phyloP scores from a whole-genome alignment of 495 filamentous ascomycete species.

The Penicillium herquei region DNA sequence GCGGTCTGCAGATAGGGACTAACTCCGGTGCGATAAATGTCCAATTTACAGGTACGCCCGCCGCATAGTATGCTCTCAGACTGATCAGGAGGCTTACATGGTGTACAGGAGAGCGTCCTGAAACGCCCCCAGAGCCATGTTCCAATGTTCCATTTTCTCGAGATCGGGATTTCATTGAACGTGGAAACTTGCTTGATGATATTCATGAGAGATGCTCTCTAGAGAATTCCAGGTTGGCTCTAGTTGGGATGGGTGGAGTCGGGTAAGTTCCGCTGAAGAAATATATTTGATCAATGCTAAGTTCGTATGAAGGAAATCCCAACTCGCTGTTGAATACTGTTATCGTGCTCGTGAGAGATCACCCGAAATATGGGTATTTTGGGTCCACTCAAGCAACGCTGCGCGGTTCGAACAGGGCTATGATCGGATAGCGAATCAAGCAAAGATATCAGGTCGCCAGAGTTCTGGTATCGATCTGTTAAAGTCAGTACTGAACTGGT shows the following conservation, averaged over 20 bases:
- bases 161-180: conserved; percentile 4
- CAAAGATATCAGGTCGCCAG: conserved; percentile 31
- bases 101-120: neutral
- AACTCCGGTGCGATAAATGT: too few species aligned
- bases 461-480: conserved; percentile 38
- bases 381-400: conserved; percentile 26
- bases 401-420: conserved; percentile 39
- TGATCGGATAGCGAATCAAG: conserved; percentile 34
- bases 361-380: conserved; percentile 48
- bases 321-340: conserved; percentile 38
- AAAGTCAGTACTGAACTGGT: conserved; percentile 36
- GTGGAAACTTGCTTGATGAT: neutral
- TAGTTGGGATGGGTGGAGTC: conserved; percentile 4
- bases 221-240: neutral
- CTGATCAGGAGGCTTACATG: too few species aligned
- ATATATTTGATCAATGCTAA: neutral
- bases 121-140: conserved; percentile 1
- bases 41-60: too few species aligned
- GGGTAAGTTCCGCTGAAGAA: neutral
- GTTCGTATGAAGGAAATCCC: conserved; percentile 30
- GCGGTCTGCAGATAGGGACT: too few species aligned
- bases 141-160: conserved; percentile 2
- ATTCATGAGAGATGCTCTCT: neutral
- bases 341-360: conserved; percentile 32
- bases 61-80: too few species aligned